phyloP scores from a whole-genome alignment of 164 flowering plant genomes.

The Sextonia rubra region DNA sequence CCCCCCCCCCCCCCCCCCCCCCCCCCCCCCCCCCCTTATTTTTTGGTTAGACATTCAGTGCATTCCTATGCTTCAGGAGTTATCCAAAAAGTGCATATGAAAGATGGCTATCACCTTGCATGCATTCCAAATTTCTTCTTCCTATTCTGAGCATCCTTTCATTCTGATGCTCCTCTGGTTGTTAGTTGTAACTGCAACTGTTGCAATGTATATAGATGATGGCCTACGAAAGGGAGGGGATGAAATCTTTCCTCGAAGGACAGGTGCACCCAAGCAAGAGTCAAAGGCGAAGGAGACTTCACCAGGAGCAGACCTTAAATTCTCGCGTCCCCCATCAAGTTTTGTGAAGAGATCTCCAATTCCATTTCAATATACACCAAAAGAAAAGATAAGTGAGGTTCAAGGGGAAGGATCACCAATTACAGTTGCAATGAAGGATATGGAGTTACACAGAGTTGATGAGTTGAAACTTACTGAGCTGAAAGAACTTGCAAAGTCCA shows the following conservation, averaged over 20 bases:
- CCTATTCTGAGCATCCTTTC: background rate
- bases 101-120: too few species aligned
- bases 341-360: conserved; percentile 63
- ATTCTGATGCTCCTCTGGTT: background rate
- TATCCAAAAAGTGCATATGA: background rate
- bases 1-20: too few species aligned
- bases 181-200: background rate
- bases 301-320: conserved; percentile 18
- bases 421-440: conserved; percentile 7
- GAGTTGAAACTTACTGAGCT: conserved; percentile 53
- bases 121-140: background rate
- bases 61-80: background rate
- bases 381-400: conserved; percentile 15
- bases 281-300: conserved; percentile 6
- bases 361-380: conserved; percentile 22
- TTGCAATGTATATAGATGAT: conserved; percentile 18
- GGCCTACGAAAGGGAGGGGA: conserved; percentile 12
- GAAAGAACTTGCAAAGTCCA: conserved; percentile 55
- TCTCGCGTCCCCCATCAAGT: conserved; percentile 43
- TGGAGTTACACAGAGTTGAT: conserved; percentile 18
- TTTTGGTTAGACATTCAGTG: background rate
- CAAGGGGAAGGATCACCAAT: conserved; percentile 8
- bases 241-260: conserved; percentile 9
- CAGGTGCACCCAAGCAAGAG: conserved; percentile 20
- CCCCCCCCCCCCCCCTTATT: background rate